Base-by-base conservation (phyloP, 768 basidiomycete species). In the Tylopilus subfusipes region DNA sequence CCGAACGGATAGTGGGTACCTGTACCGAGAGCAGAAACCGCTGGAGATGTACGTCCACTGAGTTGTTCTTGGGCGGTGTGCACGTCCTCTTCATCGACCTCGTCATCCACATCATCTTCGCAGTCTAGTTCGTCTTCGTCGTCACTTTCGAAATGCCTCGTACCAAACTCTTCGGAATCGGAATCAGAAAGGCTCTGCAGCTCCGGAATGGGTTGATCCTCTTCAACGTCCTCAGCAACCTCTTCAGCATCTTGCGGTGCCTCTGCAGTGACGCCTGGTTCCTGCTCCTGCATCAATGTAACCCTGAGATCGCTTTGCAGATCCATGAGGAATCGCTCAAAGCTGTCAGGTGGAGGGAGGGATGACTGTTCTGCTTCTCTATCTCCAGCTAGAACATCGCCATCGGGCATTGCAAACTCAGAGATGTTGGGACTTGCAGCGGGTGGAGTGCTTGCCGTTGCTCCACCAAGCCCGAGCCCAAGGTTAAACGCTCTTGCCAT, bases 401-500 rank as follows among this genome's bases (percentile, higher is more conserved):
- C 50, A 19, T 48, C 59, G 12, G 56, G 36, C 7, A 39, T 24
- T 16, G 54, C 5, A 14, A 46, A 57, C n/a, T 62, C 65, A 11
- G 48, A 18, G 40, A 49, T 21, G 33, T 58, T 54, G 19, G 59
- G n/a, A 19, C 54, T 57, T 24, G 46, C 14, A 25, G 42, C 13
- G 42, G 60, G 36, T 21, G 53, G 48, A 6, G 57, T 36, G 24
- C 42, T 46, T 21, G 57, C 19, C 40, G 60, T 33, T n/a, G 67
- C 14, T 14, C 63, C 63, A 34, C 66, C 72, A 52, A 82, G 64
- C 5, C 82, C 82, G 22, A 91, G 75, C 13, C 88, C 88, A 43
- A 86, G 73, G 60, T 88, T 87, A 63, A 91, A 86, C 10, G 87
- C 89, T 27, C 88, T 76, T 24, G 87, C 86, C 86, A 90, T 90